A percentile compares a stretch with the other conserved stretches of the same genome.
Conservation (phyloP, 176 grass and related monocot species). For the Cenchrus purpureus region DNA sequence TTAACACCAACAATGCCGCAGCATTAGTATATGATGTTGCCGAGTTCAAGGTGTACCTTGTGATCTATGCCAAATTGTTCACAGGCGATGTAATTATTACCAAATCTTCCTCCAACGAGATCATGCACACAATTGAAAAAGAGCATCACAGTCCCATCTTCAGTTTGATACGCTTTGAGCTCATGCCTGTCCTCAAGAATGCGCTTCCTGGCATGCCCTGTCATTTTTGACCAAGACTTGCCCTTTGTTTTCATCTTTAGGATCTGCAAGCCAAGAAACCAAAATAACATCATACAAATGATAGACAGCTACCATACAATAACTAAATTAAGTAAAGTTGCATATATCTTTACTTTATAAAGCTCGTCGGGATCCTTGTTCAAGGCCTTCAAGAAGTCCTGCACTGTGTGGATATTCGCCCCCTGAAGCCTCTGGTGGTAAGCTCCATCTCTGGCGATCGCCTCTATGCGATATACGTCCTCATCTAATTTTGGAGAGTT, state of each 20-base stretch:
- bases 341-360: neutral
- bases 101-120: constrained; percentile 37
- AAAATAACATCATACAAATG: neutral
- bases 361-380: constrained; percentile 26
- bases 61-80: neutral
- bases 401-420: neutral
- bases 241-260: constrained; percentile 16
- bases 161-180: neutral
- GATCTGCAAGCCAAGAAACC: constrained; percentile 27
- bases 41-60: constrained; percentile 4
- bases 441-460: constrained; percentile 35
- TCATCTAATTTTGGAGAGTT: constrained; percentile 36
- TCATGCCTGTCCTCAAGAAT: constrained; percentile 14
- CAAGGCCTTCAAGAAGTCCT: constrained; percentile 41
- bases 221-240: constrained; percentile 40
- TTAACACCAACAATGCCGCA: neutral
- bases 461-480: constrained; percentile 40
- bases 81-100: neutral
- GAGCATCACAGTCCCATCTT: neutral
- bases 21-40: neutral
- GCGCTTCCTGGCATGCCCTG: constrained; percentile 38
- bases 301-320: neutral
- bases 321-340: neutral
- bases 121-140: constrained; percentile 29
- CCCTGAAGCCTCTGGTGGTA: constrained; percentile 33